Evolutionary conservation across 257 asterid species (phyloP).

Genomic region (Fraxinus pennsylvanica): DNA sequence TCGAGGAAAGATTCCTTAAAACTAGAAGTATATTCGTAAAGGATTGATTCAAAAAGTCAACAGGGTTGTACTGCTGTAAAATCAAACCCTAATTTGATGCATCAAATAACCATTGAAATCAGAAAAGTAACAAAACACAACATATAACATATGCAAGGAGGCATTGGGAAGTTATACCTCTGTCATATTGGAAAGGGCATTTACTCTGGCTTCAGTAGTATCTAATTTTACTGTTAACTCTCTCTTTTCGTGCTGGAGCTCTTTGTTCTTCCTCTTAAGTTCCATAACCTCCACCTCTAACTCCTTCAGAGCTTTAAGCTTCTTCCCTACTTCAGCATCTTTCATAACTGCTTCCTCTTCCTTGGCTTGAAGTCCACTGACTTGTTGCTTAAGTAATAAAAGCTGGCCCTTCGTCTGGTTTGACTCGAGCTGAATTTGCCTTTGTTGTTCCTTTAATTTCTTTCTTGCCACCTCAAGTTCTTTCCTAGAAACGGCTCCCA

Average conservation of each 20-base stretch:
- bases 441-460: slow-evolving; percentile 80
- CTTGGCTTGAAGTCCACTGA: slow-evolving; percentile 75
- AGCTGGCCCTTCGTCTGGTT: slow-evolving; percentile 90
- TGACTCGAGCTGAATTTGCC: slow-evolving; percentile 87
- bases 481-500: slow-evolving; percentile 56
- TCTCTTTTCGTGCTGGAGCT: slow-evolving; percentile 92
- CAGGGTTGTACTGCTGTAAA: not conserved
- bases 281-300: slow-evolving; percentile 88
- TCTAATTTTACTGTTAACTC: slow-evolving; percentile 72
- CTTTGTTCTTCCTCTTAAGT: slow-evolving; percentile 87
- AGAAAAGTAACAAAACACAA: not conserved
- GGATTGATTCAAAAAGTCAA: not conserved
- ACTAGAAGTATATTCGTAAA: not conserved
- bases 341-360: slow-evolving; percentile 66
- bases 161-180: slow-evolving; percentile 53
- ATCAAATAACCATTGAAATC: not conserved
- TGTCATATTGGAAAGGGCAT: slow-evolving; percentile 74
- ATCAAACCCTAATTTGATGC: not conserved
- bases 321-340: slow-evolving; percentile 76
- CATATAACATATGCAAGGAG: not conserved
- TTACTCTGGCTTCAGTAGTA: slow-evolving; percentile 69
- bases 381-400: slow-evolving; percentile 84
- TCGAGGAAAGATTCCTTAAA: not conserved
- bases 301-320: slow-evolving; percentile 69
- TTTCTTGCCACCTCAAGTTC: slow-evolving; percentile 76